Evolutionary conservation across 2,329 filamentous ascomycete species (phyloP).

Genomic region (Pestalotiopsis sp.): DNA sequence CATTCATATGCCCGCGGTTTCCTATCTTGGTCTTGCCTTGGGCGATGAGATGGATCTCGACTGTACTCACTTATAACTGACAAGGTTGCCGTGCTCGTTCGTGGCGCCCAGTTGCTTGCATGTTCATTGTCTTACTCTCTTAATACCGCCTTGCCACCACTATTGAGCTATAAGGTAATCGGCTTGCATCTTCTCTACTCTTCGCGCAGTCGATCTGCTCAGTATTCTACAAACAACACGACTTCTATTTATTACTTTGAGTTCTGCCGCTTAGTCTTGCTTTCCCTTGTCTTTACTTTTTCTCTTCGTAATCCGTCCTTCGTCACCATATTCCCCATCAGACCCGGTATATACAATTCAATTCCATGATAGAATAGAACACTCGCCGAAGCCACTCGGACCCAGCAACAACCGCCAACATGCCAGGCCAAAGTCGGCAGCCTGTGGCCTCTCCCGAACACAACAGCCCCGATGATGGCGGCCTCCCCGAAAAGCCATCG

Average conservation of each 20-base stretch:
- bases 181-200: constrained; percentile 6
- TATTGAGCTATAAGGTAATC: neutral
- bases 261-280: no score
- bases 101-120: constrained; percentile 17
- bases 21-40: neutral
- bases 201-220: neutral
- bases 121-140: constrained; percentile 15
- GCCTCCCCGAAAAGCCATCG: constrained; percentile 21
- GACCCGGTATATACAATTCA: no score
- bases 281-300: no score
- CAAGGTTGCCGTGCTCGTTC: constrained; percentile 15
- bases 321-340: no score
- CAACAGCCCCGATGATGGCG: neutral
- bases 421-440: constrained; percentile 3
- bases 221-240: no score
- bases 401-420: neutral
- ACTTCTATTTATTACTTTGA: no score
- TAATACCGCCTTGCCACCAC: neutral
- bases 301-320: no score
- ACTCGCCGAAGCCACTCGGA: neutral
- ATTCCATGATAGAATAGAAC: no score
- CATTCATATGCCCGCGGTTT: no score
- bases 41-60: constrained; percentile 21
- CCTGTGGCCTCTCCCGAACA: neutral
- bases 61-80: constrained; percentile 25